Evolutionary conservation across 805 yeast genomes (phyloP), one percentile per base, ranked within the genome.

Genomic region (Monosporozyma aquatica): DNA sequence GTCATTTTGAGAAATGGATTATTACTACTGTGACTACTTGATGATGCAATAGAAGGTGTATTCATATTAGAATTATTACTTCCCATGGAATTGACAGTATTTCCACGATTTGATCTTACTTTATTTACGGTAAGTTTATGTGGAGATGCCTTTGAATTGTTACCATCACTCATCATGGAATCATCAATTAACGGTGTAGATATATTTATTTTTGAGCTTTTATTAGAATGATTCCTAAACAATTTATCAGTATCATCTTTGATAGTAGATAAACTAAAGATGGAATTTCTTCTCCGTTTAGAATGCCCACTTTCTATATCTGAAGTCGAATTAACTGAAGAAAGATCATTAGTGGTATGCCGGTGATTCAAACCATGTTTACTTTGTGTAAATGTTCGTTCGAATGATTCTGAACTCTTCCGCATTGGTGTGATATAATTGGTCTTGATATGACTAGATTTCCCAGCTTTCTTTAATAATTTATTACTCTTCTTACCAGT

Each of bases 1-100:
- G 58, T 57, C 3, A 52, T 53, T 37, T 42, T 50, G 9, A 52
- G 41, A 21, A 58, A 45, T 6, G 52, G 43, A 33, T 43, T 53
- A n/a, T 8, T 17, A 18, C 32, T 26, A n/a, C 24, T 25, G 17
- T 15, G 17, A 23, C 34, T 27, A 18, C n/a, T 20, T 8, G 35
- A 11, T 3, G 35, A 32, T 17, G 13, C 13, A 8, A 32, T 17
- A 3, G 35, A 32, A 8, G 22, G 9, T 5, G 17, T 32, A 9
- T 21, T 10, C 13, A 18, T 32, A 5, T 21, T 15, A 6, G n/a
- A 18, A 10, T 18, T 32, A 32, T 18, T 32, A 32, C 35, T 32
- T 10, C 35, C 35, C 17, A 20, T 9, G 18, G 35, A 32, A 18
- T 32, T 32, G 13, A 32, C 11, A 17, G 23, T 32, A 32, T 32